A percentile compares a stretch with the other conserved stretches of the same genome.
Conservation (phyloP, 805 yeast genomes). For the Ogataea minuta region DNA sequence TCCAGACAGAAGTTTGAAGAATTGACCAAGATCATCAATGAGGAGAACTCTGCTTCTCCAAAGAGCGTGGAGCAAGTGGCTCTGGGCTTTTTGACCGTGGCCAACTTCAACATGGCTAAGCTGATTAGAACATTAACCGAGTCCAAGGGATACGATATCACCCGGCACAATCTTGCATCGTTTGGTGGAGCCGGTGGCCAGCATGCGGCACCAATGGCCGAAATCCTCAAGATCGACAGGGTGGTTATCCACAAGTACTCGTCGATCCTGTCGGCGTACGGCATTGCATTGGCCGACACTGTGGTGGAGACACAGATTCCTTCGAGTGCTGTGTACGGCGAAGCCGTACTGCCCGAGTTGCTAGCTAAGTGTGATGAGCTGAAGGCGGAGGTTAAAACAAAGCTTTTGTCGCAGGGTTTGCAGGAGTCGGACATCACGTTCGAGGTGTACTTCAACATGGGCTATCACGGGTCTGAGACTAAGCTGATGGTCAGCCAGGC, state of each 20-base stretch:
- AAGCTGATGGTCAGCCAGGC: slow-evolving; percentile 56
- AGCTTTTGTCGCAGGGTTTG: slow-evolving; percentile 28
- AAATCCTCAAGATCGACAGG: slow-evolving; percentile 58
- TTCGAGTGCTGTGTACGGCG: slow-evolving; percentile 17
- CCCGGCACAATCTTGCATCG: slow-evolving; percentile 65
- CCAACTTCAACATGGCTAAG: slow-evolving; percentile 82
- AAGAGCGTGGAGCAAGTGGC: slow-evolving; percentile 67
- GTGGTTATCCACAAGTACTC: slow-evolving; percentile 75
- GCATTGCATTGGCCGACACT: slow-evolving; percentile 61
- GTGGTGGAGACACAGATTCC: slow-evolving; percentile 35
- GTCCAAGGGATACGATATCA: slow-evolving; percentile 65
- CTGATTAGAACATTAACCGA: slow-evolving; percentile 80
- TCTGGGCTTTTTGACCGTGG: slow-evolving; percentile 72
- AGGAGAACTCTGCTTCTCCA: slow-evolving; percentile 29
- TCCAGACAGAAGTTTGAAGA: slow-evolving; percentile 23
- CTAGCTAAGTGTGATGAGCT: slow-evolving; percentile 21
- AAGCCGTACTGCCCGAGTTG: slow-evolving; percentile 12
- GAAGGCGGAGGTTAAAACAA: slow-evolving; percentile 13
- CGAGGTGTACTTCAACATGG: slow-evolving; percentile 49
- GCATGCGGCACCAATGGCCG: slow-evolving; percentile 73
- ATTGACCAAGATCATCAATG: slow-evolving; percentile 54
- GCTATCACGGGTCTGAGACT: slow-evolving; percentile 81
- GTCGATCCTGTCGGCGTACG: slow-evolving; percentile 38
- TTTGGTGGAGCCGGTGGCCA: slow-evolving; percentile 94
- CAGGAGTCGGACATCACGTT: slow-evolving; percentile 14